These are phyloP conservation scores for Alliaria petiolata DNA, from an alignment of 345 rosid genomes.

Conservation along the genomic window DNA sequence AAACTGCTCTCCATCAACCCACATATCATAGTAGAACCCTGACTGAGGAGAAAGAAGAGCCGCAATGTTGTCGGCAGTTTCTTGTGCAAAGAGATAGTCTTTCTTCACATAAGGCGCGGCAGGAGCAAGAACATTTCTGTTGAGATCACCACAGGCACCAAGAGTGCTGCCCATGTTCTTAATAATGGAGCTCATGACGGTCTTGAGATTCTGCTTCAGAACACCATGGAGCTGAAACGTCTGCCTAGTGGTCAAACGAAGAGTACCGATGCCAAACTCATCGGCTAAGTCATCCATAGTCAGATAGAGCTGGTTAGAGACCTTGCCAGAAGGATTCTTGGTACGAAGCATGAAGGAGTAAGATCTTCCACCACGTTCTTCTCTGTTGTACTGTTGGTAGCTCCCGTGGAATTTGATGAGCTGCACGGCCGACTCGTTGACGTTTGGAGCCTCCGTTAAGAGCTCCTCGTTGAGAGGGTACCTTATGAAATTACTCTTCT, in stretches of 20 bases:
- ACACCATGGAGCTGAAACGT: conserved; percentile 99
- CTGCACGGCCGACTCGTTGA: conserved; percentile 83
- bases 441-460: conserved; percentile 77
- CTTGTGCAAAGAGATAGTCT: conserved; percentile 79
- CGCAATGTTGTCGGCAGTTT: conserved; percentile 92
- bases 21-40: conserved; percentile 96
- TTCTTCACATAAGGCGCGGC: conserved; percentile 75
- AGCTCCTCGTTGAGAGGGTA: conserved; percentile 96
- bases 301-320: conserved; percentile 73
- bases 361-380: conserved; percentile 78
- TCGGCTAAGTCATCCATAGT: conserved; percentile 97
- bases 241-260: conserved; percentile 94
- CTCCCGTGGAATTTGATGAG: conserved; percentile 96
- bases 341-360: conserved; percentile 98
- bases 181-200: conserved; percentile 86
- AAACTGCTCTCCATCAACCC: conserved; percentile 98
- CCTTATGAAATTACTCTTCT: conserved; percentile 87
- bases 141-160: conserved; percentile 98
- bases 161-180: conserved; percentile 90
- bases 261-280: conserved; percentile 90
- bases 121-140: conserved; percentile 95
- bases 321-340: conserved; percentile 87
- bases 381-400: conserved; percentile 95
- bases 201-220: conserved; percentile 84
- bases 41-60: conserved; percentile 90